Conservation (phyloP, 352 stramenopile species). For the Phytophthora hibernalis region DNA sequence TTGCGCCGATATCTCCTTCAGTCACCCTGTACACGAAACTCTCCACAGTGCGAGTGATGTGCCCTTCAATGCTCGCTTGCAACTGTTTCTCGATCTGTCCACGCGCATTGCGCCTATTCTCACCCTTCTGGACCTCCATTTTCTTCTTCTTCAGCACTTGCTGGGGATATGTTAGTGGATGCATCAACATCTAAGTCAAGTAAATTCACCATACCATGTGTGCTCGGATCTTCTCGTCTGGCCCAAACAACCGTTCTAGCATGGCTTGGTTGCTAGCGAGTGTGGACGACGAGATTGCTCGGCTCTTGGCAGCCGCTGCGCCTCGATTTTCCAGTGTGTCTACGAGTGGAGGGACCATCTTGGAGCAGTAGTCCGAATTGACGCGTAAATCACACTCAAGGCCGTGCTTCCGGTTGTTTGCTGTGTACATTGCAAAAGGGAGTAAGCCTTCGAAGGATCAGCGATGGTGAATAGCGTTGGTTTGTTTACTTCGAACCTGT, state of each 20-base stretch:
- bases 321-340: slow-evolving; percentile 73
- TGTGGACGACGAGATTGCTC: slow-evolving; percentile 49
- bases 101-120: slow-evolving; percentile 76
- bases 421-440: slow-evolving; percentile 17
- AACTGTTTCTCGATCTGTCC: slow-evolving; percentile 87
- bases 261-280: slow-evolving; percentile 74
- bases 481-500: slow-evolving; percentile 39
- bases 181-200: neutral
- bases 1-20: slow-evolving; percentile 6
- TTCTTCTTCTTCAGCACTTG: slow-evolving; percentile 88
- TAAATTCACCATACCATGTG: slow-evolving; percentile 41
- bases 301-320: slow-evolving; percentile 42
- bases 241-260: slow-evolving; percentile 79
- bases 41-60: slow-evolving; percentile 89
- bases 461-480: neutral
- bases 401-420: slow-evolving; percentile 72
- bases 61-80: slow-evolving; percentile 87
- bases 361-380: slow-evolving; percentile 79
- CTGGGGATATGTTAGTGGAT: slow-evolving; percentile 25
- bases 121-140: slow-evolving; percentile 76
- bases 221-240: slow-evolving; percentile 67
- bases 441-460: neutral
- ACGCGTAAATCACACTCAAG: slow-evolving; percentile 78
- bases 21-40: slow-evolving; percentile 56
- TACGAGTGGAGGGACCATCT: slow-evolving; percentile 65